Base-by-base conservation (phyloP, 768 basidiomycete genomes). In the Suillus alpinus region DNA sequence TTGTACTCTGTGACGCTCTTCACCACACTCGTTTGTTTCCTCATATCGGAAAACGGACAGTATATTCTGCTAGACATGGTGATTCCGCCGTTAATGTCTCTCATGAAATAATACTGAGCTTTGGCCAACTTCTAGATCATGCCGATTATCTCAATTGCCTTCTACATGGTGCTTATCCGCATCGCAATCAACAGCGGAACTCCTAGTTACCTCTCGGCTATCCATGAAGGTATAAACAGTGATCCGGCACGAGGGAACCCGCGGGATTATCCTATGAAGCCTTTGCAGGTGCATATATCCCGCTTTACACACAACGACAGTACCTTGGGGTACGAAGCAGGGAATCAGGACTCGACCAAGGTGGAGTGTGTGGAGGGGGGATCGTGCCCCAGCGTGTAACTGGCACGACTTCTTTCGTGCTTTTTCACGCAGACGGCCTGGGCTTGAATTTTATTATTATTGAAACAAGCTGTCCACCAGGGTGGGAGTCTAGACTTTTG, bases 21-120 rank as follows among this genome's bases (percentile, higher is more conserved):
- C 7, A 12, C 51, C 9, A 31, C 50, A 29, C 59, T 60, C 29
- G 40, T 60, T 9, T 55, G 59, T 40, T 60, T 60, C 40, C 40
- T 53, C 7, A 29, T 23, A 9, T 6, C 36, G 26, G 55, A 60
- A 29, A 52, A 55, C 29, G 59, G 59, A 31, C 50, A 60, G 13
- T 53, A 39, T 53, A 50, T 60, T 43, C 23, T 60, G 29, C 51
- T 53, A 36, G 50, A 60, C 20, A 53, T 60, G 59, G 59, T 77
- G 10, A 43, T 43, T 4, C n/a, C 41, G 41, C 41, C n/a, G n/a
- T 43, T n/a, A n/a, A 43, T 20, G 9, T 7, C 18, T 18, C 10
- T 40, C n/a, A 5, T 43, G n/a, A 9, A 43, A n/a, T 2, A 20
- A 20, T 20, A 46, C 40, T 57, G 31, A 39, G 23, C 34, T 37